Conservation (phyloP, 1,284 basidiomycete species). For the Vanrija sp. region DNA sequence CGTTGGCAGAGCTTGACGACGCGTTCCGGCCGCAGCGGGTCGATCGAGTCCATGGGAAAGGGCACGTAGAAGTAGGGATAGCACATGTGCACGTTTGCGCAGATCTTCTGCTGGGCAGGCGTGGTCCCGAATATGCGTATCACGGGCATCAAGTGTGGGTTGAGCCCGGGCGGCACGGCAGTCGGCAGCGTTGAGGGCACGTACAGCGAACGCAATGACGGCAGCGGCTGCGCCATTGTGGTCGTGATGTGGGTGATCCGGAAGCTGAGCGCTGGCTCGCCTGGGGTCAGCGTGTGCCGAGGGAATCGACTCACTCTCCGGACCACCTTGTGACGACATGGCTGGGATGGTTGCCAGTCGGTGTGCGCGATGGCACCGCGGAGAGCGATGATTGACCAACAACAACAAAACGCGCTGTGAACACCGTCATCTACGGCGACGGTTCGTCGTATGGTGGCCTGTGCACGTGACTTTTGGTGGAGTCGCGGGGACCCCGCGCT, state of each 20-base stretch:
- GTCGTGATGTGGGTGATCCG: constrained; percentile 50
- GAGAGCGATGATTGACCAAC: no score
- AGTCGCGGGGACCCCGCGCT: no score
- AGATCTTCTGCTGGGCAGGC: constrained; percentile 70
- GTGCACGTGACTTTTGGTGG: no score
- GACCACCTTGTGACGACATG: constrained; percentile 19
- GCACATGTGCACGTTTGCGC: constrained; percentile 79
- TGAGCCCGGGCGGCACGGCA: constrained; percentile 38
- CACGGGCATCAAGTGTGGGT: constrained; percentile 65
- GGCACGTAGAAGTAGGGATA: constrained; percentile 58
- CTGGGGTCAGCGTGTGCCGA: constrained; percentile 4
- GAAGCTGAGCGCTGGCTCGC: constrained; percentile 37
- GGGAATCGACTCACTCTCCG: constrained; percentile 8
- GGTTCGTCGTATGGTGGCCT: no score
- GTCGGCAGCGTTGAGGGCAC: constrained; percentile 58
- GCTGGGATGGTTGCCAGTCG: not conserved
- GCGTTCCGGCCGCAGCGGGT: constrained; percentile 44
- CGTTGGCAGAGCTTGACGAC: constrained; percentile 46
- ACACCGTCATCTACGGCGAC: not conserved
- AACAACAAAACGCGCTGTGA: not conserved
- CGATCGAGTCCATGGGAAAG: constrained; percentile 51
- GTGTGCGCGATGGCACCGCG: not conserved
- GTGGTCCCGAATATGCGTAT: constrained; percentile 84
- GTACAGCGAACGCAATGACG: constrained; percentile 30
- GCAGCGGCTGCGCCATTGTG: constrained; percentile 40